These are phyloP conservation scores for Phytophthora megakarya DNA, from an alignment of 352 stramenopile genomes.

Conservation along the genomic window DNA sequence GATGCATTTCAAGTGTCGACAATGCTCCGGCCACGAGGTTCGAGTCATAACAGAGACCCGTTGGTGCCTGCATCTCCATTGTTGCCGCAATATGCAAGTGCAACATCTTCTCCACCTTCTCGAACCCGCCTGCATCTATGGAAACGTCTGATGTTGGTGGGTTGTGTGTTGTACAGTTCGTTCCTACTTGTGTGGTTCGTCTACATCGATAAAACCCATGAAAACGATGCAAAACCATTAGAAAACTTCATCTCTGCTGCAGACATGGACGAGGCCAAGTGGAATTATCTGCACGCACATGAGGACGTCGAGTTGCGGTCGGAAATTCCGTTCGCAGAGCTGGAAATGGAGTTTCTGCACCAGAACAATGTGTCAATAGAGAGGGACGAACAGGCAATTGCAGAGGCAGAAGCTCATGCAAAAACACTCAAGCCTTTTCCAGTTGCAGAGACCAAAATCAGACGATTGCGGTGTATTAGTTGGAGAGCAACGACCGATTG, in stretches of 20 bases:
- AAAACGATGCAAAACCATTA: not conserved
- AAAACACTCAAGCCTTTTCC: slow-evolving; percentile 24
- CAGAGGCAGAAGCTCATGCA: slow-evolving; percentile 21
- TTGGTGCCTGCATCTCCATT: not conserved
- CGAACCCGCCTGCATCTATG: not conserved
- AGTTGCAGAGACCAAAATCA: slow-evolving; percentile 21
- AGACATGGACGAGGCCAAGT: slow-evolving; percentile 12
- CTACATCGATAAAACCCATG: not conserved
- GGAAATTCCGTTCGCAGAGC: slow-evolving; percentile 27
- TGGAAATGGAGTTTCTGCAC: slow-evolving; percentile 28
- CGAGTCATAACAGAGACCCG: slow-evolving; percentile 7
- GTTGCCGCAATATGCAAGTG: slow-evolving; percentile 6
- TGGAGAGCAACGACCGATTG: slow-evolving; percentile 32
- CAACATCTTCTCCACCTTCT: not conserved
- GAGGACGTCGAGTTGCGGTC: slow-evolving; percentile 23
- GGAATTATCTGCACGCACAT: slow-evolving; percentile 25
- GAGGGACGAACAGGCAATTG: slow-evolving; percentile 15
- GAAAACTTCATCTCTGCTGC: slow-evolving; percentile 20
- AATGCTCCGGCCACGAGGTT: slow-evolving; percentile 19
- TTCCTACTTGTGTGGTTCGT: slow-evolving; percentile 27
- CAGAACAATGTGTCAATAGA: slow-evolving; percentile 14
- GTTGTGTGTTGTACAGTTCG: slow-evolving; percentile 21
- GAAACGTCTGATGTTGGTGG: slow-evolving; percentile 22
- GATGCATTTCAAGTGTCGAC: slow-evolving; percentile 21
- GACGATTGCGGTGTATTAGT: slow-evolving; percentile 29